Evolutionary conservation across 495 filamentous ascomycete species (phyloP), one percentile per base, ranked within the genome.

Genomic region (Pseudoneurospora amorphoporcata): DNA sequence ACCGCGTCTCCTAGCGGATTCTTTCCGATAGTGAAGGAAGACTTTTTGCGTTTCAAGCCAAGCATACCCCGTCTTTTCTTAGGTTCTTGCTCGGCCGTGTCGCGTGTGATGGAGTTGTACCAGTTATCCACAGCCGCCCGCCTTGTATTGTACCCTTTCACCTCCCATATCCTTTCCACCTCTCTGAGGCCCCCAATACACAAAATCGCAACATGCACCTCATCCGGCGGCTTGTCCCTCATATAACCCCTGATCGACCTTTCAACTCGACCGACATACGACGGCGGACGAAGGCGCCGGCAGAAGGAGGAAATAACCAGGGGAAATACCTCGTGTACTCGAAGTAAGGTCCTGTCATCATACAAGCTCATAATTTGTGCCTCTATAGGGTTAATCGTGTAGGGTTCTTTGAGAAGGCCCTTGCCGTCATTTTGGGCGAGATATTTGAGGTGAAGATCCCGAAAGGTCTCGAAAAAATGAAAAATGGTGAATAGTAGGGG

Each of bases 381-480:
- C 75, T 88, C 87, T 72, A 88, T 85, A 3, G 86, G 87, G 65
- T 88, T 87, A 32, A 83, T 61, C 1, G 84, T 85, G 71, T 84
- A 83, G 0, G 84, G 83, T 39, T 80, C 68, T 23, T 73, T 53
- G 70, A 73, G 38, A 19, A 86, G 73, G 0, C 84, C 84, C 39
- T 82, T 76, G 0, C 83, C 83, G 39, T 76, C 73, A 61, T 83
- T 76, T 41, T 84, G 79, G 32, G 77, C 77, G 37, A 88, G 81
- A 72, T 86, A 87, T 69, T 85, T 75, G 23, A 87, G 77, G 75
- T 88, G 86, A n/a, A 86, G 80, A 53, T 82, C 80, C 69, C 87
- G 85, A 74, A 87, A 88, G 4, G 82, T 86, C 74, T 88, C 87
- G 75, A 88, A 88, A 75, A 88, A 88, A 76, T 88, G 87, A 73